Percentiles rank a stretch among this genome's conserved stretches.
Evolutionary conservation across 140 eudicot species (phyloP).

Genomic region (Stevia rebaudiana): DNA sequence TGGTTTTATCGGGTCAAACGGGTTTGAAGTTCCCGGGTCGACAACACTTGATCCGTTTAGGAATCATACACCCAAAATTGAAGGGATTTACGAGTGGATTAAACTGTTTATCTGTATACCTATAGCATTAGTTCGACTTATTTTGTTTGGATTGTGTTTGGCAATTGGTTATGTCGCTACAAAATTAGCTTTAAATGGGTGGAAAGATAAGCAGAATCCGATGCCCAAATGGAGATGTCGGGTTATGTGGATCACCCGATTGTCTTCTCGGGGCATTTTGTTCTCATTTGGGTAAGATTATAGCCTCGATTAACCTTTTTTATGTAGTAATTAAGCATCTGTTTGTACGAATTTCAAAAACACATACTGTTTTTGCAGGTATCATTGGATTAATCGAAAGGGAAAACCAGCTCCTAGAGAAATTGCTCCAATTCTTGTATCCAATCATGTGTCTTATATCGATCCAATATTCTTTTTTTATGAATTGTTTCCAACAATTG

Average conservation of each 20-base stretch:
- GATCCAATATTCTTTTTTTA: constrained; percentile 93
- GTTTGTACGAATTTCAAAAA: neutral
- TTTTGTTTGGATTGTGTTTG: constrained; percentile 61
- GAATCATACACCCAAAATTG: constrained; percentile 58
- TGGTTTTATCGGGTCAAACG: constrained; percentile 57
- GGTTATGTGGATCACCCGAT: constrained; percentile 84
- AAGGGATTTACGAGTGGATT: constrained; percentile 86
- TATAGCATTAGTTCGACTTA: constrained; percentile 48
- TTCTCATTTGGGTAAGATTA: constrained; percentile 83
- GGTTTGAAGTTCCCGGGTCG: constrained; percentile 48
- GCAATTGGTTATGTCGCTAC: constrained; percentile 71
- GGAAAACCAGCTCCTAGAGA: constrained; percentile 96
- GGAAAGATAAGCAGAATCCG: constrained; percentile 88
- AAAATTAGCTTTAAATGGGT: constrained; percentile 51
- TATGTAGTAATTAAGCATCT: neutral
- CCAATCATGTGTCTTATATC: constrained; percentile 92
- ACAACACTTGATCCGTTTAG: constrained; percentile 82
- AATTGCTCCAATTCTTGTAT: constrained; percentile 86
- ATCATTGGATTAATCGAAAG: constrained; percentile 88
- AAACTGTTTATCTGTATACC: constrained; percentile 72
- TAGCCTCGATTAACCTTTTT: neutral
- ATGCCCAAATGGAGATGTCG: constrained; percentile 90
- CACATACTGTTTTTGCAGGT: constrained; percentile 39
- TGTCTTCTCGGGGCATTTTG: constrained; percentile 62
- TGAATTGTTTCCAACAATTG: constrained; percentile 88